Evolutionary conservation across 2,329 filamentous ascomycete genomes (phyloP).

Genomic region (Rhynchosporium agropyri): DNA sequence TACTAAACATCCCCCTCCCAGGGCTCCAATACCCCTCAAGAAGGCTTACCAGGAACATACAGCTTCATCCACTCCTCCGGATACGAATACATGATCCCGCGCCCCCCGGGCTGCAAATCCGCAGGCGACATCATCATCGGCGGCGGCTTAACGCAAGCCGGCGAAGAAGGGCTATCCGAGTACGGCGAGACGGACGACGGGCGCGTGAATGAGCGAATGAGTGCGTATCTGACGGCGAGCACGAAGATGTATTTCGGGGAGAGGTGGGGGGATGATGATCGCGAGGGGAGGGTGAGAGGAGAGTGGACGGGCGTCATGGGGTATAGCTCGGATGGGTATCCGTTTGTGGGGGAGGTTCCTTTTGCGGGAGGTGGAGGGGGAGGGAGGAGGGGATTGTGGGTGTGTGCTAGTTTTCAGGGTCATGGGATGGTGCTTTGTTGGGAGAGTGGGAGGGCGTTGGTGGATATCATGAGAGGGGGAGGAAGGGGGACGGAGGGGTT

Average conservation of each 20-base stretch:
- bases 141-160: slow-evolving; percentile 32
- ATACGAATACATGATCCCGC: slow-evolving; percentile 69
- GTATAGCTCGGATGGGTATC: slow-evolving; percentile 55
- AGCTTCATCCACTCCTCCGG: slow-evolving; percentile 61
- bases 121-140: slow-evolving; percentile 43
- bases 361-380: slow-evolving; percentile 34
- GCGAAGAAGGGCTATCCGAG: slow-evolving; percentile 43
- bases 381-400: slow-evolving; percentile 36
- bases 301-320: slow-evolving; percentile 62
- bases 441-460: slow-evolving; percentile 32
- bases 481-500: slow-evolving; percentile 20
- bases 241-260: slow-evolving; percentile 41
- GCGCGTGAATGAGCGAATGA: slow-evolving; percentile 35
- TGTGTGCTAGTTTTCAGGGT: slow-evolving; percentile 36
- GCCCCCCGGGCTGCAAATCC: slow-evolving; percentile 49
- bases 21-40: slow-evolving; percentile 35
- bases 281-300: slow-evolving; percentile 43
- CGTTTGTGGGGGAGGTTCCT: slow-evolving; percentile 54
- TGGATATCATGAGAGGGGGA: slow-evolving; percentile 28
- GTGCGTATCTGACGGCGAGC: slow-evolving; percentile 32
- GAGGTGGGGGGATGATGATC: slow-evolving; percentile 51
- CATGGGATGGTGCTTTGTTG: slow-evolving; percentile 39
- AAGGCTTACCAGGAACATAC: slow-evolving; percentile 40
- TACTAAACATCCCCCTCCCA: too few species aligned
- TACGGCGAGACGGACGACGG: slow-evolving; percentile 48